These are phyloP conservation scores for Candida qinlingensis DNA, from an alignment of 805 yeast genomes.

Conservation along the genomic window DNA sequence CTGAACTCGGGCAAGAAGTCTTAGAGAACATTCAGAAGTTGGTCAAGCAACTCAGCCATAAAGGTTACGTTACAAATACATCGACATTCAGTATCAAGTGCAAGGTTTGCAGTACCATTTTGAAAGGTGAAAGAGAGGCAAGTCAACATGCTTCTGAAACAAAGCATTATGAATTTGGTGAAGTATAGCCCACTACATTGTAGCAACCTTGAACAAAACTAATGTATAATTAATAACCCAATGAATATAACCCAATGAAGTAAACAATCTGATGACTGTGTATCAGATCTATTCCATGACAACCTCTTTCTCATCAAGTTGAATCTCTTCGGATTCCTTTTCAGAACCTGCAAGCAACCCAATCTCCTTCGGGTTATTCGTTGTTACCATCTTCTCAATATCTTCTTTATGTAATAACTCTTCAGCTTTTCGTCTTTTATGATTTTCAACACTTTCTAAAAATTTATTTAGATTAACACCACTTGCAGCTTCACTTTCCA, in stretches of 20 bases:
- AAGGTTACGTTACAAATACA: constrained; percentile 63
- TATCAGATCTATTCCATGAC: constrained; percentile 13
- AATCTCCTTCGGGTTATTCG: constrained; percentile 27
- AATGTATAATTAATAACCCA: constrained; percentile 2
- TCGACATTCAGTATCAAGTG: constrained; percentile 53
- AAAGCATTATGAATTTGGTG: constrained; percentile 61
- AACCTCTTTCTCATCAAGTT: constrained; percentile 20
- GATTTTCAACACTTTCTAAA: constrained; percentile 55
- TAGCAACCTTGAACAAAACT: constrained; percentile 19
- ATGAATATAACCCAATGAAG: not conserved
- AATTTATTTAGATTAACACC: constrained; percentile 72
- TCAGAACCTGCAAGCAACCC: constrained; percentile 10
- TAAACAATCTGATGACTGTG: not conserved
- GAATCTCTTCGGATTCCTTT: constrained; percentile 3
- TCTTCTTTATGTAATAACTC: constrained; percentile 41
- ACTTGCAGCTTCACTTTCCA: constrained; percentile 88
- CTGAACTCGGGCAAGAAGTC: constrained; percentile 29
- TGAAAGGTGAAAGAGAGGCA: constrained; percentile 63
- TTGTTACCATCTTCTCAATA: constrained; percentile 24
- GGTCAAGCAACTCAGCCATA: constrained; percentile 39
- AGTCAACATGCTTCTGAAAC: constrained; percentile 57
- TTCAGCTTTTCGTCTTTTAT: constrained; percentile 46
- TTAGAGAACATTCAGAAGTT: constrained; percentile 34
- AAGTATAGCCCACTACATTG: constrained; percentile 7
- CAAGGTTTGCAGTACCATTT: constrained; percentile 42